Base-by-base conservation (phyloP, 352 stramenopile genomes). In the Globisporangium lucens region DNA sequence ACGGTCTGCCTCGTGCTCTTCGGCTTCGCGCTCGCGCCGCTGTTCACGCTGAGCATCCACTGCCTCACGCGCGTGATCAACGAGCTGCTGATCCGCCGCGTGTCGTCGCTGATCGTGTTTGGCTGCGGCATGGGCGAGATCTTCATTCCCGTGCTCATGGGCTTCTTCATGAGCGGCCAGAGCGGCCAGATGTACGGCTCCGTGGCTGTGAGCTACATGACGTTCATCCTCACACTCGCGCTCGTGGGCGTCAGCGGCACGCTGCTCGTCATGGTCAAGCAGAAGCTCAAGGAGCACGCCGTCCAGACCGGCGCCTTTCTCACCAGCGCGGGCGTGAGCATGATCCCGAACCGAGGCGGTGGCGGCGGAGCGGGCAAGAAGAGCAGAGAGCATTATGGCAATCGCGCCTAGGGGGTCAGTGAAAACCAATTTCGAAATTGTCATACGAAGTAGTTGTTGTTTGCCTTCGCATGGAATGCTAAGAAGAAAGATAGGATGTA, bases 121-220 rank as follows among this genome's bases (percentile, higher is more conserved):
- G 86, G 84, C 52, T 90, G 79, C 66, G 84, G 85, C 66, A 93
- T 91, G 82, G 86, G 86, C 36, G 86, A 94, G 61, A 73, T 91
- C 15, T 94, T 94, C 60, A 84, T 94, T 61, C 86, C 86, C 2
- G 84, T 94, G 61, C 82, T 91, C 61, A 94, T 93, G 84, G 86
- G 86, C 12, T 94, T 94, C 71, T 94, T 94, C 71, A 94, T 94
- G 84, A 87, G 82, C 67, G 80, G 84, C 38, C 84, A 93, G 71
- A 93, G 84, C 51, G 84, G 84, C 27, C 81, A 90, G 65, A 80
- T 78, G 38, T 91, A 92, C 59, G 84, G 84, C 74, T 78, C 81
- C 7, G 77, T 86, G 46, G 83, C 84, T 13, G 83, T 94, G 58
- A 89, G 82, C 66, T 90, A 89, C 71, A 94, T 91, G 61, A 79